Evolutionary conservation across 139 green algal species (phyloP), one percentile per base, ranked within the genome.

Genomic region (Haematococcus lacustris): DNA sequence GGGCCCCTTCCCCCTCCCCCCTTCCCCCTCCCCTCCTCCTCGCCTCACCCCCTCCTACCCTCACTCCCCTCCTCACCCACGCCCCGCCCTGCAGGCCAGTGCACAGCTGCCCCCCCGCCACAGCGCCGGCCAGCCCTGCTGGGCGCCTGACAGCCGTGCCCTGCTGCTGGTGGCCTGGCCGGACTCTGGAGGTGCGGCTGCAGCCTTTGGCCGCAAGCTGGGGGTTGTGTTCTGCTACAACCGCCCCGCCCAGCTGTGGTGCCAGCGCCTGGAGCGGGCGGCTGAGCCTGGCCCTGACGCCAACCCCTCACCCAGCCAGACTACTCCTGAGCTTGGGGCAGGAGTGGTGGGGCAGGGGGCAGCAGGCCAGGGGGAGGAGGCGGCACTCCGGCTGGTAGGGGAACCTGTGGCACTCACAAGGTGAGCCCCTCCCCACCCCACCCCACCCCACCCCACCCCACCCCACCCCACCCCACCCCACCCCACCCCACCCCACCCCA

Each of bases 171-270:
- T 92, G n/a, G 88, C 69, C 4, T 98, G 93, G 93, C 71, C 78
- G 35, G 80, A 93, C 71, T n/a, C n/a, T n/a, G n/a, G n/a, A n/a
- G n/a, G n/a, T n/a, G n/a, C n/a, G n/a, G n/a, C n/a, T n/a, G n/a
- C n/a, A n/a, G n/a, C n/a, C n/a, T n/a, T 64, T 23, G 50, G 32
- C 6, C 43, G 76, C 33, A 76, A 73, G 67, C 82, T 98, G 37
- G 93, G 93, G 43, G 90, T 97, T 3, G 84, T 96, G 0, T 93
- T 91, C 78, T 98, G 93, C 82, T 88, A 89, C 75, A 98, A 97
- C 81, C 85, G 93, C 28, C 86, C 87, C 2, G 91, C 87, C 67
- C 39, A 57, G 32, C 57, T 96, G 59, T 83, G 85, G 53, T 81
- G 79, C 30, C 60, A 88, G 0, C 62, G 63, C 39, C 9, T 82